phyloP scores from a whole-genome alignment of 306 rosid genomes.

The Canavalia gladiata region DNA sequence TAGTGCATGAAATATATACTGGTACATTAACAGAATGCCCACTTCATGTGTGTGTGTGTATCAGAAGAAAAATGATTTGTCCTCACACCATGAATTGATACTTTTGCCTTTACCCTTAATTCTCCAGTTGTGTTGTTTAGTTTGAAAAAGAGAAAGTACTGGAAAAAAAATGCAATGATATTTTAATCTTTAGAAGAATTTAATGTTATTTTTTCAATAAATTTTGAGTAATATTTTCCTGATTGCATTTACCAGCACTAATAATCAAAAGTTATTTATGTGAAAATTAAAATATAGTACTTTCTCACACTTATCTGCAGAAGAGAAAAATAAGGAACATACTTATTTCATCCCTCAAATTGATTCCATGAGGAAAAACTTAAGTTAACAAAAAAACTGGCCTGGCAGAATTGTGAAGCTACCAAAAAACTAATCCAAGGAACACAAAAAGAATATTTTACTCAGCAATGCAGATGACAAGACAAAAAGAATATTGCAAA shows the following conservation, averaged over 20 bases:
- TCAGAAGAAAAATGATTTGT: not conserved
- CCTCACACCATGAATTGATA: constrained; percentile 6
- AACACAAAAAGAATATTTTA: constrained; percentile 5
- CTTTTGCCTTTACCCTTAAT: not conserved
- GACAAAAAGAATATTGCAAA: not conserved
- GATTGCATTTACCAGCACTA: not conserved
- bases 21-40: constrained; percentile 3
- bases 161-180: not conserved
- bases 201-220: not conserved
- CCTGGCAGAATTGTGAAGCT: not conserved
- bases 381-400: not conserved
- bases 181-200: not conserved
- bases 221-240: not conserved
- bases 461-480: not conserved
- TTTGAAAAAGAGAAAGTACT: not conserved
- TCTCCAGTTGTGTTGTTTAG: not conserved
- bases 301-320: not conserved
- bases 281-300: constrained; percentile 16
- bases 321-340: not conserved
- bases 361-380: constrained; percentile 17
- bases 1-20: constrained; percentile 9
- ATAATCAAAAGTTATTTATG: not conserved
- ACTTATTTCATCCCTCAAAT: not conserved
- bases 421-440: not conserved
- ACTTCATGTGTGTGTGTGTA: not conserved